Conservation (phyloP, 1,284 basidiomycete species). For the Ceratobasidium sp. region DNA sequence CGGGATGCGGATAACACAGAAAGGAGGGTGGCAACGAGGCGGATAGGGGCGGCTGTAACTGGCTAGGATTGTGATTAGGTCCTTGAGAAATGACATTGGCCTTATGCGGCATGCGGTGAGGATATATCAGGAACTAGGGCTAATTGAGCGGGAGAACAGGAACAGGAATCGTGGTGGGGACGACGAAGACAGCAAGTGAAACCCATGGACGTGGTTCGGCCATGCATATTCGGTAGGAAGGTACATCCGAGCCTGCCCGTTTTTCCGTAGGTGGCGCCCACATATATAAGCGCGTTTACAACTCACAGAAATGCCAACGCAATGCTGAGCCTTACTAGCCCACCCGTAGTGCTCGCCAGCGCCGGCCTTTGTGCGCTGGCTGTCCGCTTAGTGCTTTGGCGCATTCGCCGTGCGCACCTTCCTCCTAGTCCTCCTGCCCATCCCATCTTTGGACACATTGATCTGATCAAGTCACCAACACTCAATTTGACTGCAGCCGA, state of each 20-base stretch:
- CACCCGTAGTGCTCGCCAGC: slow-evolving; percentile 6
- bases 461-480: slow-evolving; percentile 28
- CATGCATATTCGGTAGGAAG: not conserved
- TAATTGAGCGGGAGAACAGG: slow-evolving; percentile 25
- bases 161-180: slow-evolving; percentile 1
- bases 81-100: slow-evolving; percentile 20
- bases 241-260: slow-evolving; percentile 12
- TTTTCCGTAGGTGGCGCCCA: slow-evolving; percentile 27
- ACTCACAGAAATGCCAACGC: not conserved
- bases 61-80: slow-evolving; percentile 23
- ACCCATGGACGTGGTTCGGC: slow-evolving; percentile 12
- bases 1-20: not conserved
- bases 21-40: slow-evolving; percentile 26
- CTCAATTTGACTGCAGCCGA: slow-evolving; percentile 24
- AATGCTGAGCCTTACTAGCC: slow-evolving; percentile 14
- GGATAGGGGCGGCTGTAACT: slow-evolving; percentile 22
- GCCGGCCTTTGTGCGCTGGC: slow-evolving; percentile 26
- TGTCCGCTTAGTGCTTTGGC: slow-evolving; percentile 18
- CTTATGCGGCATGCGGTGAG: slow-evolving; percentile 7
- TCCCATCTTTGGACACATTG: slow-evolving; percentile 11
- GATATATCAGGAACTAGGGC: slow-evolving; percentile 22
- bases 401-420: slow-evolving; percentile 9
- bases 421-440: slow-evolving; percentile 24
- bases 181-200: slow-evolving; percentile 13
- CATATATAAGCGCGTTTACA: slow-evolving; percentile 11